Evolutionary conservation across 805 yeast species (phyloP), one percentile per base, ranked within the genome.

Genomic region (Candida nemodendra): DNA sequence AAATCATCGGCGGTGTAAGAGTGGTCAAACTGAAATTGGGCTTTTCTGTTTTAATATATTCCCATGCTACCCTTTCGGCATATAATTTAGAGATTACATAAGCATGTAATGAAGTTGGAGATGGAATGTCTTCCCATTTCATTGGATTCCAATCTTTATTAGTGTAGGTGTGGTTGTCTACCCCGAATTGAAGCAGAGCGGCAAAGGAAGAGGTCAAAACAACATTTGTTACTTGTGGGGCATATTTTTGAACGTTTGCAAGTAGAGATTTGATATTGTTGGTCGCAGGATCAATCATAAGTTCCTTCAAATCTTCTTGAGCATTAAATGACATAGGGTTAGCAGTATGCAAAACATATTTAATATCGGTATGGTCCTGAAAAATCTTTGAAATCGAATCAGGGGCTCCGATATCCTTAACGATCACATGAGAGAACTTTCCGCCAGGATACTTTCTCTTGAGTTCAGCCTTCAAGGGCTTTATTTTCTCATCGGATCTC

Each of bases 171-270:
- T 7, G 7, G 9, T 21, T 21, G 9, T 21, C 24, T 7, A 11
- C 11, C 9, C 7, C 24, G 16, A 4, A 4, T 25, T 23, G n/a
- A 26, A 23, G 17, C 14, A 50, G 28, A 1, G 85, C 75, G 15
- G 81, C 81, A 48, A 63, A 65, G 0, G 84, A 78, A 2, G 81
- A 70, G 16, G 79, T 65, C 29, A 71, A 47, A 26, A 75, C 76
- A 3, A 75, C 70, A 9, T 61, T 53, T 33, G 59, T 58, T 21
- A 75, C 66, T 30, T 67, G 63, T 2, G 68, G 66, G 9, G 68
- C 76, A 38, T 54, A 55, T n/a, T 51, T 42, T 34, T 56, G 51
- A 14, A 69, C 64, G 0, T 77, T 73, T 11, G n/a, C n/a, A n/a
- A n/a, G n/a, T n/a, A n/a, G n/a, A n/a, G n/a, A n/a, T n/a, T n/a